These are phyloP conservation scores for Cyclotella baltica DNA, from an alignment of 108 stramenopile genomes.

Conservation along the genomic window DNA sequence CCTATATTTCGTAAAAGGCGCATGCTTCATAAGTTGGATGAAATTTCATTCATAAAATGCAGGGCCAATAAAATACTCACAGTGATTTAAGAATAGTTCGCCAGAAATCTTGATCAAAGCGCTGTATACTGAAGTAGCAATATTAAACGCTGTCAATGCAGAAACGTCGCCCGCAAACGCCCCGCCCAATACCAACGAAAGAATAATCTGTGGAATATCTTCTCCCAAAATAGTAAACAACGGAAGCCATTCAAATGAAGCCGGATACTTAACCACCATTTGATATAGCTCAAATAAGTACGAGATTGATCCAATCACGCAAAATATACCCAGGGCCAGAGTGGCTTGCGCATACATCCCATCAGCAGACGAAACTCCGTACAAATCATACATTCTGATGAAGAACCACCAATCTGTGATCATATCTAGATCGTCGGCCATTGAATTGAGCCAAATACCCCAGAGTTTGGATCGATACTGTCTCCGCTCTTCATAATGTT, in stretches of 20 bases:
- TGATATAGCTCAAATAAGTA: conserved; percentile 28
- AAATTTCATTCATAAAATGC: too few species aligned
- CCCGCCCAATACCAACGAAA: conserved; percentile 31
- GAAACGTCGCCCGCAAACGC: conserved; percentile 11
- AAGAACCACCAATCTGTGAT: conserved; percentile 43
- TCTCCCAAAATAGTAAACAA: conserved; percentile 34
- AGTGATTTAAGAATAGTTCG: conserved; percentile 35
- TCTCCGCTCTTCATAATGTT: conserved; percentile 16
- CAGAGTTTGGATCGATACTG: conserved; percentile 25
- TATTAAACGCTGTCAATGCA: conserved; percentile 34
- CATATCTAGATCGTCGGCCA: conserved; percentile 31
- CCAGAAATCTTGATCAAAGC: conserved; percentile 39
- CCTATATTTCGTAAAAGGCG: too few species aligned
- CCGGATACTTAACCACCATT: conserved; percentile 27
- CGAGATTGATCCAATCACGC: conserved; percentile 15
- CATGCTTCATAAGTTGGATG: too few species aligned
- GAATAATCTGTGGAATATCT: conserved; percentile 37
- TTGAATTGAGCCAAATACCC: conserved; percentile 24
- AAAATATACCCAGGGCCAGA: conserved; percentile 17
- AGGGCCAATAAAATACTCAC: too few species aligned
- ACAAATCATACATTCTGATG: conserved; percentile 18
- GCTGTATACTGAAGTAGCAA: conserved; percentile 37
- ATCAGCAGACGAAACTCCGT: conserved; percentile 6
- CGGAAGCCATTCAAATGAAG: conserved; percentile 22
- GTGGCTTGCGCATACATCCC: conserved; percentile 25